Evolutionary conservation across 2,329 filamentous ascomycete genomes (phyloP).

Genomic region (Capronia epimyces): DNA sequence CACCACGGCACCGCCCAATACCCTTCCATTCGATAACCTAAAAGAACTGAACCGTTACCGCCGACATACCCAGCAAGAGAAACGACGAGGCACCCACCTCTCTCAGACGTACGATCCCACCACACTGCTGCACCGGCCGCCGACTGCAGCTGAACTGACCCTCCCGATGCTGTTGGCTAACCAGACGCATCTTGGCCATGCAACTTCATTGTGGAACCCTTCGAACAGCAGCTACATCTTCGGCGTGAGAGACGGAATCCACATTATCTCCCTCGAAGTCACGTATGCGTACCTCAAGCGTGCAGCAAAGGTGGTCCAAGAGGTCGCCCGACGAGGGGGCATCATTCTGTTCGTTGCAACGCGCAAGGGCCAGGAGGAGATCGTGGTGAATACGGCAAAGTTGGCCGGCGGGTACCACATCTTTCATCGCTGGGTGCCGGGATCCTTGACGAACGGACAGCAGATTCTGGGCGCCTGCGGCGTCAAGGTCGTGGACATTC

Average conservation of each 20-base stretch:
- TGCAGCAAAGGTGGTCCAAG: slow-evolving; percentile 85
- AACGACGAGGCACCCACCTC: slow-evolving; percentile 14
- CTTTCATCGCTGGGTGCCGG: slow-evolving; percentile 89
- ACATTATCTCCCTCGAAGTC: slow-evolving; percentile 86
- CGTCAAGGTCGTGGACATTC: slow-evolving; percentile 70
- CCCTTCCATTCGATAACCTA: slow-evolving; percentile 9
- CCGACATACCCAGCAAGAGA: slow-evolving; percentile 6
- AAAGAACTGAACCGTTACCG: slow-evolving; percentile 14
- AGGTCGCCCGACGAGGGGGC: slow-evolving; percentile 75
- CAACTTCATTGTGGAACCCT: slow-evolving; percentile 88
- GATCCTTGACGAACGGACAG: slow-evolving; percentile 86
- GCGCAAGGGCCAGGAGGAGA: slow-evolving; percentile 70
- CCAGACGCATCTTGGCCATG: slow-evolving; percentile 84
- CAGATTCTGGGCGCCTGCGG: slow-evolving; percentile 69
- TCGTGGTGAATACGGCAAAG: slow-evolving; percentile 74
- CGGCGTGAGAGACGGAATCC: slow-evolving; percentile 78
- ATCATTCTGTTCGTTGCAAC: slow-evolving; percentile 89
- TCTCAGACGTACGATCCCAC: slow-evolving; percentile 23
- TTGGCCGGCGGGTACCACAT: slow-evolving; percentile 76
- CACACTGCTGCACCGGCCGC: slow-evolving; percentile 58
- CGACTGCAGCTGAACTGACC: slow-evolving; percentile 71
- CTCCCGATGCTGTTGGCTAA: slow-evolving; percentile 85
- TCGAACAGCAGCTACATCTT: slow-evolving; percentile 91
- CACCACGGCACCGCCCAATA: neutral
- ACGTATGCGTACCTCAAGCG: slow-evolving; percentile 87